Conservation (phyloP, 2,329 filamentous ascomycete genomes). For the Pseudogymnoascus sp. region DNA sequence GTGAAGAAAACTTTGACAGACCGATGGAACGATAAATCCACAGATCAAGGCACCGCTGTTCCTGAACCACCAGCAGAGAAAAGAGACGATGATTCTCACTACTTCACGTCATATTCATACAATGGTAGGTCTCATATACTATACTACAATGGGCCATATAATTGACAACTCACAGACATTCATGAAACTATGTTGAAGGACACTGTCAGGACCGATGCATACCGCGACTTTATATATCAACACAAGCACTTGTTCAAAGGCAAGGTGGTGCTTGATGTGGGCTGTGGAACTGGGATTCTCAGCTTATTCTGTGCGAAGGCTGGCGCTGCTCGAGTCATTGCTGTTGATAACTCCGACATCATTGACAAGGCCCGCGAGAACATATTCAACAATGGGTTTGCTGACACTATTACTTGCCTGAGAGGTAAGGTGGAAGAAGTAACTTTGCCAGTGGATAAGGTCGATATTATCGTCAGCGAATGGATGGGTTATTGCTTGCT, state of each 20-base stretch:
- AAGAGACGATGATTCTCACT: slow-evolving; percentile 49
- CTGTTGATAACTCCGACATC: slow-evolving; percentile 88
- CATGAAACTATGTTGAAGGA: slow-evolving; percentile 97
- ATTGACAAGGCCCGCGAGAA: slow-evolving; percentile 81
- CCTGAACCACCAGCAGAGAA: slow-evolving; percentile 43
- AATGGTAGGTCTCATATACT: slow-evolving; percentile 44
- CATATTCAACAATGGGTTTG: slow-evolving; percentile 71
- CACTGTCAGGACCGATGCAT: slow-evolving; percentile 76
- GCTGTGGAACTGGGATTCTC: slow-evolving; percentile 79
- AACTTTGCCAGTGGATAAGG: slow-evolving; percentile 64
- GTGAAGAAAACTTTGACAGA: slow-evolving; percentile 35
- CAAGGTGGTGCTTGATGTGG: slow-evolving; percentile 85
- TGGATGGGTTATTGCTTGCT: slow-evolving; percentile 97
- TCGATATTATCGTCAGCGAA: slow-evolving; percentile 92
- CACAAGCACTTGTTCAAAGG: slow-evolving; percentile 81
- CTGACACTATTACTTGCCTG: slow-evolving; percentile 67
- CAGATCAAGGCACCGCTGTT: slow-evolving; percentile 30
- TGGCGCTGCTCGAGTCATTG: slow-evolving; percentile 77
- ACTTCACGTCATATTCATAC: slow-evolving; percentile 58
- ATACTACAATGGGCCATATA: background rate
- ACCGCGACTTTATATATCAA: slow-evolving; percentile 89
- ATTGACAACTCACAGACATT: slow-evolving; percentile 51
- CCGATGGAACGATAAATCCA: slow-evolving; percentile 31
- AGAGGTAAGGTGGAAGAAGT: slow-evolving; percentile 87
- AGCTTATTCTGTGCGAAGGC: slow-evolving; percentile 93